A percentile compares a stretch with the other conserved stretches of the same genome.
Evolutionary conservation across 768 basidiomycete species (phyloP).

Genomic region (Trichaptum fuscoviolaceum): DNA sequence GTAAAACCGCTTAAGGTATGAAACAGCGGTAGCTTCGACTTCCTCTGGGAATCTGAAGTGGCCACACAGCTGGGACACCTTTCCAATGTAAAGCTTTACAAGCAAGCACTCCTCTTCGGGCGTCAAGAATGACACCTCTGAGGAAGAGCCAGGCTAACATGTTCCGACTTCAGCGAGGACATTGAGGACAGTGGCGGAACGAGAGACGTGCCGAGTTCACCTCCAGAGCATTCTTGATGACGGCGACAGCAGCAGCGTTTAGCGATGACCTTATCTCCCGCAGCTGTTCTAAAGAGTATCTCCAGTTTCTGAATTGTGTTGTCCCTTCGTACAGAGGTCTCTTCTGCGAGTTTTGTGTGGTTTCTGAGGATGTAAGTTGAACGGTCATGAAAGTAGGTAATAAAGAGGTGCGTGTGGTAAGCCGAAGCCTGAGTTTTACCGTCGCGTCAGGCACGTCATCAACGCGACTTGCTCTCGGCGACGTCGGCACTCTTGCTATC

Average conservation of each 20-base stretch:
- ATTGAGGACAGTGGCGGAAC: background rate
- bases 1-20: conserved; percentile 95
- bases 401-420: background rate
- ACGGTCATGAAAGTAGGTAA: background rate
- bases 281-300: conserved; percentile 72
- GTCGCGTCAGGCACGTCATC: background rate
- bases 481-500: background rate
- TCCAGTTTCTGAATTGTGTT: conserved; percentile 84
- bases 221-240: conserved; percentile 74
- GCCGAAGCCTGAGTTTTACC: background rate
- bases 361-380: background rate
- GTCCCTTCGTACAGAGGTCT: conserved; percentile 66
- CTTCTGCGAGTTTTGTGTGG: conserved; percentile 17
- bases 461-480: background rate
- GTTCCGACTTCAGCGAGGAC: conserved; percentile 1
- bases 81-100: conserved; percentile 83
- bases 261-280: conserved; percentile 53
- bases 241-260: conserved; percentile 71
- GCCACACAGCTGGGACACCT: conserved; percentile 79
- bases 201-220: conserved; percentile 59
- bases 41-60: conserved; percentile 87
- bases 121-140: conserved; percentile 64
- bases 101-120: conserved; percentile 83
- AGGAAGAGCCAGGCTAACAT: conserved; percentile 64
- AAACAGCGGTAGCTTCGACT: conserved; percentile 88